These are phyloP conservation scores for Verticillium tricorpus DNA, from an alignment of 2,329 filamentous ascomycete species.

Conservation along the genomic window DNA sequence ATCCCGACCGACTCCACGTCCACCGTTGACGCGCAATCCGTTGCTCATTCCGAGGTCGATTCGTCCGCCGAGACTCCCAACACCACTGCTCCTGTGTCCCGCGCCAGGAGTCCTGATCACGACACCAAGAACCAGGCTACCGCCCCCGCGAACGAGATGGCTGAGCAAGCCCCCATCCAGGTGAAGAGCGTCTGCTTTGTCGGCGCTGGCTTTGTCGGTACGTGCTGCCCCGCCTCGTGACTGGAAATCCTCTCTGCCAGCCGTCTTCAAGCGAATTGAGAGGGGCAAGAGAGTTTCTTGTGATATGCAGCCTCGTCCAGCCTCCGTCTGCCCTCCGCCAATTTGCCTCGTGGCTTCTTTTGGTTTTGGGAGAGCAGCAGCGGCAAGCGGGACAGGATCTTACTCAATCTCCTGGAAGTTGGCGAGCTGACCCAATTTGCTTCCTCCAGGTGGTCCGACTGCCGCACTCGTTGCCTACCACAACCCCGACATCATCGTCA, in stretches of 20 bases:
- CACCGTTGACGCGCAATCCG: slow-evolving; percentile 9
- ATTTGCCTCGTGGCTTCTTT: background rate
- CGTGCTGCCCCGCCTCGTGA: slow-evolving; percentile 22
- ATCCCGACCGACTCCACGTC: slow-evolving; percentile 8
- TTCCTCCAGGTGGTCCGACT: slow-evolving; percentile 61
- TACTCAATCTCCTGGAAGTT: background rate
- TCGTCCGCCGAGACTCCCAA: slow-evolving; percentile 12
- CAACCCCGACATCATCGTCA: slow-evolving; percentile 66
- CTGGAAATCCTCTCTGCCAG: background rate
- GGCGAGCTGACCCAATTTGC: slow-evolving; percentile 2
- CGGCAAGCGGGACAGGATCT: background rate
- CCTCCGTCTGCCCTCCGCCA: background rate
- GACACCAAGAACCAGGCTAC: background rate
- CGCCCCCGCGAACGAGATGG: slow-evolving; percentile 4
- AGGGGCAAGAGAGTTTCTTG: background rate
- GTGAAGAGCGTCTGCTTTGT: slow-evolving; percentile 63
- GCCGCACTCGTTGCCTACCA: slow-evolving; percentile 70
- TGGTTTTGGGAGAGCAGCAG: background rate
- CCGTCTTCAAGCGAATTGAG: background rate
- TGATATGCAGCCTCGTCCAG: background rate
- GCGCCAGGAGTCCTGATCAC: slow-evolving; percentile 11
- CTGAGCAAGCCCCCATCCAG: slow-evolving; percentile 9
- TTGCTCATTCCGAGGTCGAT: slow-evolving; percentile 11
- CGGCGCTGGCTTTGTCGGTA: slow-evolving; percentile 72
- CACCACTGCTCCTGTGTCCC: slow-evolving; percentile 12